Percentiles rank a stretch among this genome's conserved stretches.
Conservation (phyloP, 2,329 filamentous ascomycete genomes). For the Fulvia fulva region DNA sequence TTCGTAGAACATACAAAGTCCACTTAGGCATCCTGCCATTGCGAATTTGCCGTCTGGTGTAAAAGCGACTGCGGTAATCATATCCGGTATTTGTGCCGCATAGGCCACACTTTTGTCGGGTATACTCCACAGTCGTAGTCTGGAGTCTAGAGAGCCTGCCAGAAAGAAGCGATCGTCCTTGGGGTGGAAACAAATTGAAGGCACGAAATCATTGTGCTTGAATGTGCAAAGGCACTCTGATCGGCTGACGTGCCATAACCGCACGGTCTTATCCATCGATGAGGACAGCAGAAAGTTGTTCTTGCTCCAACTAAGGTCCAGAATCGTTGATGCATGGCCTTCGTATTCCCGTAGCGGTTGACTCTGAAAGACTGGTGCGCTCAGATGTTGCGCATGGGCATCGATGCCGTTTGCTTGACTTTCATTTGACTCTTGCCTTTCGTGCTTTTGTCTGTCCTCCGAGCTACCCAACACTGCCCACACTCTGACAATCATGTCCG, state of each 20-base stretch:
- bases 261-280: constrained; percentile 96
- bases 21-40: constrained; percentile 82
- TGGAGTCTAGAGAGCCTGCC: constrained; percentile 84
- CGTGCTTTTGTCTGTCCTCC: constrained; percentile 71
- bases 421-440: constrained; percentile 62
- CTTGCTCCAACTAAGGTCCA: constrained; percentile 97
- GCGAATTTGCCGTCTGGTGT: constrained; percentile 85
- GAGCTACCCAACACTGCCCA: constrained; percentile 82
- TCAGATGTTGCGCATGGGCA: constrained; percentile 57
- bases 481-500: constrained; percentile 78
- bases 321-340: constrained; percentile 78
- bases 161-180: constrained; percentile 95
- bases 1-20: constrained; percentile 84
- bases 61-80: constrained; percentile 92
- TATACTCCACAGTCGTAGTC: constrained; percentile 90
- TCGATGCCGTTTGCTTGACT: constrained; percentile 45
- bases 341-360: constrained; percentile 75
- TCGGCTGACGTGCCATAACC: constrained; percentile 85
- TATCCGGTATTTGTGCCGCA: constrained; percentile 70
- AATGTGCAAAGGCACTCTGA: constrained; percentile 87
- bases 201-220: constrained; percentile 91
- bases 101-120: constrained; percentile 92
- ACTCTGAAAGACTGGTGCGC: constrained; percentile 82
- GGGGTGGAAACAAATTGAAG: constrained; percentile 90
- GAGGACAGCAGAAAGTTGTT: constrained; percentile 96